Conservation (phyloP, 2,329 filamentous ascomycete species). For the Waltergamsia citrina region DNA sequence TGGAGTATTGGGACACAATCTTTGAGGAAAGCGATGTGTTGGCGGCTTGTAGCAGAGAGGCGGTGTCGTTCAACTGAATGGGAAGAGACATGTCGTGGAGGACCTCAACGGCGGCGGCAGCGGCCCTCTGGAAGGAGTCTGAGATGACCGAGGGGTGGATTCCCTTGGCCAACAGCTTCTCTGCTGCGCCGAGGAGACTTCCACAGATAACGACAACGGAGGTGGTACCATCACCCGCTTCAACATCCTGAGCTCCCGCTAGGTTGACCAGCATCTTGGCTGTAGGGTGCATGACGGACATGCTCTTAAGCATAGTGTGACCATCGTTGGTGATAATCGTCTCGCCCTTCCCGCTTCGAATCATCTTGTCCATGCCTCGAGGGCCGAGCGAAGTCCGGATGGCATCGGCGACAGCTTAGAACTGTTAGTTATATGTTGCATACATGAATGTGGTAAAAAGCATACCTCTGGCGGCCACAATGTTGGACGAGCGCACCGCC, state of each 20-base stretch:
- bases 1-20: constrained; percentile 96
- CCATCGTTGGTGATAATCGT: constrained; percentile 99
- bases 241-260: constrained; percentile 93
- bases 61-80: constrained; percentile 78
- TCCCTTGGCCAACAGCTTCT: constrained; percentile 81
- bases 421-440: constrained; percentile 7
- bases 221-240: constrained; percentile 95
- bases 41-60: constrained; percentile 88
- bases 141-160: constrained; percentile 98
- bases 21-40: constrained; percentile 97
- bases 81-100: constrained; percentile 95
- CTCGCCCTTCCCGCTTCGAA: constrained; percentile 90
- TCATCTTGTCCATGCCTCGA: constrained; percentile 99
- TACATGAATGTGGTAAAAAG: constrained; percentile 2
- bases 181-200: constrained; percentile 86
- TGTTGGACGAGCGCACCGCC: constrained; percentile 92
- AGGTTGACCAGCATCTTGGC: constrained; percentile 99
- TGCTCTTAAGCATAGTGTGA: constrained; percentile 97
- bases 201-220: constrained; percentile 97
- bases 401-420: constrained; percentile 84
- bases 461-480: constrained; percentile 89
- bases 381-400: constrained; percentile 94
- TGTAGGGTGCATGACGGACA: constrained; percentile 99
- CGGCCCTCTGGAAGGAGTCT: constrained; percentile 93
- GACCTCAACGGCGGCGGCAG: constrained; percentile 77